phyloP scores from a whole-genome alignment of 2,329 filamentous ascomycete species.

The Ascosphaera pollenicola region DNA sequence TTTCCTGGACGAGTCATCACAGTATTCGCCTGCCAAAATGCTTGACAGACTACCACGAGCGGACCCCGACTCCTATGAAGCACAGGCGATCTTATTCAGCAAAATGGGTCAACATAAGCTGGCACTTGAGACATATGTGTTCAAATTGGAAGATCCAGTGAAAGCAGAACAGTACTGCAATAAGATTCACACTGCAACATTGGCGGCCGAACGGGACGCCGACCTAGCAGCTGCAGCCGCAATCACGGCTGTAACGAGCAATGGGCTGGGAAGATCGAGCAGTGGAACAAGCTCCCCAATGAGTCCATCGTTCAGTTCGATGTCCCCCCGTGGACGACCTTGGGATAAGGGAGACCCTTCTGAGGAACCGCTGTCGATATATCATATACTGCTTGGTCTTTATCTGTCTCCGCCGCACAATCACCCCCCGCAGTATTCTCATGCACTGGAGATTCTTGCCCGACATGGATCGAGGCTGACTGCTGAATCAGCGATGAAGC shows the following conservation, averaged over 20 bases:
- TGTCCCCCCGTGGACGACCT: not conserved
- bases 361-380: constrained; percentile 48
- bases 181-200: not conserved
- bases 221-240: not conserved
- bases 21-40: constrained; percentile 62
- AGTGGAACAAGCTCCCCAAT: not conserved
- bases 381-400: constrained; percentile 71
- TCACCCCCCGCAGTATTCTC: constrained; percentile 48
- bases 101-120: constrained; percentile 94
- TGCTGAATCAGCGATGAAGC: constrained; percentile 59
- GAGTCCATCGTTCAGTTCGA: not conserved
- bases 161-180: constrained; percentile 68
- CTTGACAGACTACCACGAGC: constrained; percentile 50
- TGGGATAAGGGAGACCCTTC: not conserved
- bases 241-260: not conserved
- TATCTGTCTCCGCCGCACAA: constrained; percentile 65
- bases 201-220: not conserved
- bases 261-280: not conserved
- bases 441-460: constrained; percentile 70
- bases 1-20: constrained; percentile 53
- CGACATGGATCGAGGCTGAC: constrained; percentile 83
- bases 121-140: constrained; percentile 92
- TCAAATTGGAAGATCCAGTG: constrained; percentile 63
- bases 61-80: constrained; percentile 76
- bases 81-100: constrained; percentile 71